Evolutionary conservation across 495 filamentous ascomycete species (phyloP).

Genomic region (Pseudevernia furfuracea): DNA sequence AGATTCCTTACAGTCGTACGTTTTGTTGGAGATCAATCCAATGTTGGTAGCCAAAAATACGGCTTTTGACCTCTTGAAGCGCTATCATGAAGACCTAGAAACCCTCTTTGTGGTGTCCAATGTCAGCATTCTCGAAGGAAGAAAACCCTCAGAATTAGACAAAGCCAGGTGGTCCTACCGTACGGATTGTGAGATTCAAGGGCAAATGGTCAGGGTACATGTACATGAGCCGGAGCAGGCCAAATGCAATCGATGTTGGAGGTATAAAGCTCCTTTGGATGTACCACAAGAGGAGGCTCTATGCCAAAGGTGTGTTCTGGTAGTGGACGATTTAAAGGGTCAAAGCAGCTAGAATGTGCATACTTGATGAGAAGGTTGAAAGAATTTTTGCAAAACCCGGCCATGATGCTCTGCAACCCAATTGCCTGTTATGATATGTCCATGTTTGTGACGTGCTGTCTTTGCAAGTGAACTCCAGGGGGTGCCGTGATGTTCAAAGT

Average conservation of each 20-base stretch:
- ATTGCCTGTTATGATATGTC: not conserved
- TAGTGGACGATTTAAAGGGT: conserved; percentile 42
- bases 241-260: conserved; percentile 89
- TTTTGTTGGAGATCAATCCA: conserved; percentile 7
- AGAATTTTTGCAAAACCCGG: not conserved
- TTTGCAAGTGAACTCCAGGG: not conserved
- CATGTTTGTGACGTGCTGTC: not conserved
- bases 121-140: conserved; percentile 43
- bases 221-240: conserved; percentile 57
- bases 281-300: conserved; percentile 50
- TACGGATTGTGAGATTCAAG: conserved; percentile 46
- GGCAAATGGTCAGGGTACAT: conserved; percentile 43
- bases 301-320: conserved; percentile 67
- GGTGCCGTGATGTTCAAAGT: not conserved
- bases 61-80: conserved; percentile 36
- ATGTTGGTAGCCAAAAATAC: conserved; percentile 15
- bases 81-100: conserved; percentile 55
- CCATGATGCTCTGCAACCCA: not conserved
- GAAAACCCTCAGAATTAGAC: conserved; percentile 28
- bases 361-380: not conserved
- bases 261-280: conserved; percentile 48
- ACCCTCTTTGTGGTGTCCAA: conserved; percentile 70
- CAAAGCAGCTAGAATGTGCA: not conserved
- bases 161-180: conserved; percentile 47
- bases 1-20: conserved; percentile 18